These are phyloP conservation scores for Magnusiomyces suaveolens DNA, from an alignment of 1,139 yeast species.

Conservation along the genomic window DNA sequence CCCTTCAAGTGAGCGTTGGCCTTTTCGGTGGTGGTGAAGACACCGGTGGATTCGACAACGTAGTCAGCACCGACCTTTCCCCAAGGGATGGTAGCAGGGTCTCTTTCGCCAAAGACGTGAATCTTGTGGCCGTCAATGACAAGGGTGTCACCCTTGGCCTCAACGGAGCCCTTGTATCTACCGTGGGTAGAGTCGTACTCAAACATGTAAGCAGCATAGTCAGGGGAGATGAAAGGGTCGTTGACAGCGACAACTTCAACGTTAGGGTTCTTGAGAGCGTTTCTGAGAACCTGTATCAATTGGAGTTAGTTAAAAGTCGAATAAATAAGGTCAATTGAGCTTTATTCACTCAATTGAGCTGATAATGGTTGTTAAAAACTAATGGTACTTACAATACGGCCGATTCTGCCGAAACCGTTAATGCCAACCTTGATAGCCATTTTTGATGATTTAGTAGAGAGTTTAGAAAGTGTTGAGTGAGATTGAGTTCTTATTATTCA, in stretches of 20 bases:
- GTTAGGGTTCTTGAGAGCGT: slow-evolving; percentile 59
- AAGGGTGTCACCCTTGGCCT: slow-evolving; percentile 46
- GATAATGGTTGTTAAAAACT: not conserved
- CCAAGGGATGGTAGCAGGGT: slow-evolving; percentile 78
- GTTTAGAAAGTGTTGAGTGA: not conserved
- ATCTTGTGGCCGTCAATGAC: slow-evolving; percentile 61
- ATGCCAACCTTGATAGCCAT: slow-evolving; percentile 53
- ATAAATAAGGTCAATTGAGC: not conserved
- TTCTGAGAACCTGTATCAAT: slow-evolving; percentile 44
- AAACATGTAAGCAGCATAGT: slow-evolving; percentile 82
- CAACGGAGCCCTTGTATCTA: slow-evolving; percentile 58
- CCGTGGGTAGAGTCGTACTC: slow-evolving; percentile 86
- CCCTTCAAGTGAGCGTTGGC: slow-evolving; percentile 73
- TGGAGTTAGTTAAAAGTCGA: not conserved
- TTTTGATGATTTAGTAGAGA: slow-evolving; percentile 10
- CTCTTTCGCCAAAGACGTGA: slow-evolving; percentile 64
- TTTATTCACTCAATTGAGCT: not conserved
- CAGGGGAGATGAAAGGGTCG: slow-evolving; percentile 76
- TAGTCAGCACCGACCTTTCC: slow-evolving; percentile 65
- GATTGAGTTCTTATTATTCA: not conserved
- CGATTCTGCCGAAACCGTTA: slow-evolving; percentile 86
- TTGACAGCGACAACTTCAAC: slow-evolving; percentile 71
- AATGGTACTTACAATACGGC: slow-evolving; percentile 46
- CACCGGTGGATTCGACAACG: slow-evolving; percentile 85
- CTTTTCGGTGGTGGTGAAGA: slow-evolving; percentile 68